Percentiles rank a stretch among this genome's conserved stretches.
phyloP scores from a whole-genome alignment of 2,329 filamentous ascomycete species.

The Chaetomiaceae sp. region DNA sequence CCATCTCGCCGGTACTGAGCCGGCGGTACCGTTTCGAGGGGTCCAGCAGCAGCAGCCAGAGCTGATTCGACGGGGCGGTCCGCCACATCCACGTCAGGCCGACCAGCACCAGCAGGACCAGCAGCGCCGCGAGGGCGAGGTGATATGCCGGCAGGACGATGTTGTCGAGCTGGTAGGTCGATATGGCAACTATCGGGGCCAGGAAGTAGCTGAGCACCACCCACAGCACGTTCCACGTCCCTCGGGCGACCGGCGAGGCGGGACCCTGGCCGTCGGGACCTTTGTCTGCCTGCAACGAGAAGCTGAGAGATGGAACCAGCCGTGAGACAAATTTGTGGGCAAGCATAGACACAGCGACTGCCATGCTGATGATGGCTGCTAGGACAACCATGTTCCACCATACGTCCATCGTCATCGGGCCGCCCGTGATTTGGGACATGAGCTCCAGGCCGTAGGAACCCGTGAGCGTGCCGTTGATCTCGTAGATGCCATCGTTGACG shows the following conservation, averaged over 20 bases:
- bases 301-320: background rate
- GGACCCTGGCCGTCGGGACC: background rate
- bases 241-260: background rate
- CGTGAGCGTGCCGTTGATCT: slow-evolving; percentile 4
- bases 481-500: background rate
- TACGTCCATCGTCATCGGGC: slow-evolving; percentile 1
- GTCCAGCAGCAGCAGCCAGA: background rate
- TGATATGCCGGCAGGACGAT: background rate
- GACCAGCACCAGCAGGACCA: background rate
- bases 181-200: background rate
- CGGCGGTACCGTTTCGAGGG: background rate
- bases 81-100: slow-evolving; percentile 4
- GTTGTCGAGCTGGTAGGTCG: slow-evolving; percentile 5
- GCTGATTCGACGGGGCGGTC: background rate
- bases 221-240: background rate
- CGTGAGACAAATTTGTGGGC: background rate
- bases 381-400: slow-evolving; percentile 3
- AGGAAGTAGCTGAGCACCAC: slow-evolving; percentile 3
- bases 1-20: background rate
- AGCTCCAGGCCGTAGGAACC: slow-evolving; percentile 1
- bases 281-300: background rate
- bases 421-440: slow-evolving; percentile 2
- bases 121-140: background rate
- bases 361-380: background rate
- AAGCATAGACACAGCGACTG: background rate